Evolutionary conservation across 2,329 filamentous ascomycete genomes (phyloP), one percentile per base, ranked within the genome.

Genomic region (Cordyceps militaris): DNA sequence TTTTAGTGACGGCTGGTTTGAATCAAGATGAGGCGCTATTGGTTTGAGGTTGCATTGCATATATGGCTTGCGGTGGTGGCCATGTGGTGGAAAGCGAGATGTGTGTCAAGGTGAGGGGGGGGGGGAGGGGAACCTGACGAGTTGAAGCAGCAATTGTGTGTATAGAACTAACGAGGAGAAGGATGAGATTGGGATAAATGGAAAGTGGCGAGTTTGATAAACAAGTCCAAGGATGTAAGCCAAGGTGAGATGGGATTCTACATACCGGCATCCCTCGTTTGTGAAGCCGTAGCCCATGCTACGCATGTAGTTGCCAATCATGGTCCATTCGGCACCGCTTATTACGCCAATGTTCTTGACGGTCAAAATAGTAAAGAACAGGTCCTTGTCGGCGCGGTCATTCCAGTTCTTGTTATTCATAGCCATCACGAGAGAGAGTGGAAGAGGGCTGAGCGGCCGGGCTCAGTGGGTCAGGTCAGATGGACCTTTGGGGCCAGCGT

Each of bases 291-390:
- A 84, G 57, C 82, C 81, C 58, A 83, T 65, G 36, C 71, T 69
- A 60, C 82, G 76, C 82, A 85, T 84, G 61, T 81, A 75, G 67
- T 81, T 81, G 61, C 82, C 82, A 64, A 85, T 84, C 40, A 76
- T 81, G 28, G 75, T 79, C 82, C 82, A 85, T 81, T 85, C 82
- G 16, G 74, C 71, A 59, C 80, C 81, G 69, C 80, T 84, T 69
- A 85, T 84, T 66, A 84, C 76, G 61, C 81, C 82, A 64, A 85
- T 83, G 67, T 83, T 82, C 71, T 85, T 85, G 50, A 83, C 79
- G 3, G 78, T 81, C 40, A 84, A 70, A 59, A 85, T 84, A 55
- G 81, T 83, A 65, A 84, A 84, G 73, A 84, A 84, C 48, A 85
- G 73, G 66, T 85, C 82, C 66, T 82, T 83, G 64, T 85, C 81